phyloP scores from a whole-genome alignment of 331 rosid genomes.

The Pyracantha coccinea region DNA sequence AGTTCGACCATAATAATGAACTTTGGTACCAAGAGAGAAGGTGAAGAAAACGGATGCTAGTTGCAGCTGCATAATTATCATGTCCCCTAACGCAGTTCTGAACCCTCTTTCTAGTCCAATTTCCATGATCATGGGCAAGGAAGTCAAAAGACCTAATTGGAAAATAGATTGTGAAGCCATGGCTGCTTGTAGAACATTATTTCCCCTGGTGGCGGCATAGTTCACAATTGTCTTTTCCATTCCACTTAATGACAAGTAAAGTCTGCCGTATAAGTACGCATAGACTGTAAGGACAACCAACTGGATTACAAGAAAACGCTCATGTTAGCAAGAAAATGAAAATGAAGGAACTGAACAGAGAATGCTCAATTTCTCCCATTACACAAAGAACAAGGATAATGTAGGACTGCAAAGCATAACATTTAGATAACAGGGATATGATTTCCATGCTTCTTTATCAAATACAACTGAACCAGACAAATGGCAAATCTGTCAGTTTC shows the following conservation, averaged over 20 bases:
- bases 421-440: neutral
- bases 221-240: slow-evolving; percentile 59
- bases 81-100: slow-evolving; percentile 70
- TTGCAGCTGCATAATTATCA: slow-evolving; percentile 86
- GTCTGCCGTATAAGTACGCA: slow-evolving; percentile 76
- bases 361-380: neutral
- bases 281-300: slow-evolving; percentile 69
- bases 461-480: neutral
- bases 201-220: slow-evolving; percentile 59
- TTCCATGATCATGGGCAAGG: slow-evolving; percentile 98
- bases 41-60: slow-evolving; percentile 92
- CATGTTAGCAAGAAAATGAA: slow-evolving; percentile 9
- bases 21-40: slow-evolving; percentile 86
- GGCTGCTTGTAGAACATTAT: slow-evolving; percentile 55
- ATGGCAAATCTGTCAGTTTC: neutral
- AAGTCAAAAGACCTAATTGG: slow-evolving; percentile 79
- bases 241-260: slow-evolving; percentile 89
- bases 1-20: slow-evolving; percentile 90
- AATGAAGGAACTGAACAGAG: neutral
- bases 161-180: slow-evolving; percentile 90
- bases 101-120: slow-evolving; percentile 95
- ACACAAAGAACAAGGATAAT: neutral
- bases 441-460: neutral
- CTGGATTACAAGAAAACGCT: slow-evolving; percentile 41
- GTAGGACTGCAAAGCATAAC: neutral